These are phyloP conservation scores for Senna siamea DNA, from an alignment of 306 rosid genomes.

Conservation along the genomic window DNA sequence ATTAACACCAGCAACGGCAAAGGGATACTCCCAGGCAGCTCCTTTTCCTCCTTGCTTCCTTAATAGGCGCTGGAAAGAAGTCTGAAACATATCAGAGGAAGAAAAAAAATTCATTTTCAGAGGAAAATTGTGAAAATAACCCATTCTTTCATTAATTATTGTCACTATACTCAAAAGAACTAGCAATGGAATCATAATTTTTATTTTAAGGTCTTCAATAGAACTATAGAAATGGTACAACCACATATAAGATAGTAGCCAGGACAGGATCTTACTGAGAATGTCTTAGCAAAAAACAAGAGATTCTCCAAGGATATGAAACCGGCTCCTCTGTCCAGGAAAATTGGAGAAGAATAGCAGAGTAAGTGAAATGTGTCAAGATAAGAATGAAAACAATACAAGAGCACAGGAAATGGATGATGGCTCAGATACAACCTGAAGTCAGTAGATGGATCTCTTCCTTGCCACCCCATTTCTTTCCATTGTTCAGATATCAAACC, in stretches of 20 bases:
- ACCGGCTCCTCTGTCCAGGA: constrained; percentile 79
- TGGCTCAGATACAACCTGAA: constrained; percentile 63
- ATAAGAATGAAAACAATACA: constrained; percentile 10
- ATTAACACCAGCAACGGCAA: constrained; percentile 89
- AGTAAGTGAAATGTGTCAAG: constrained; percentile 19
- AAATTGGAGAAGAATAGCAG: constrained; percentile 27
- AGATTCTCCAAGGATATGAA: constrained; percentile 95
- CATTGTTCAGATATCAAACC: constrained; percentile 92
- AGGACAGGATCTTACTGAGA: constrained; percentile 58
- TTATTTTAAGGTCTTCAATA: background rate
- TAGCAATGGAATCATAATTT: background rate
- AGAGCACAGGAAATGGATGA: constrained; percentile 4
- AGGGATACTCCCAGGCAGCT: constrained; percentile 85
- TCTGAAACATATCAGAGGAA: constrained; percentile 42
- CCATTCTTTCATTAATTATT: background rate
- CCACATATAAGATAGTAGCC: background rate
- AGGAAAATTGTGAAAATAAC: background rate
- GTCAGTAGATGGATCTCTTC: constrained; percentile 96
- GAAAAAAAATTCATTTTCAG: constrained; percentile 2
- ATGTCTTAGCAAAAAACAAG: constrained; percentile 81
- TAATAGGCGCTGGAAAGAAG: constrained; percentile 68
- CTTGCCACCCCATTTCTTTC: constrained; percentile 99
- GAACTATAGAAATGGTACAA: background rate
- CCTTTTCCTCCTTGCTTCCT: constrained; percentile 75
- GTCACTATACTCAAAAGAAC: background rate